A percentile compares a stretch with the other conserved stretches of the same genome.
Conservation (phyloP, 768 basidiomycete genomes). For the Psilocybe azurescens region DNA sequence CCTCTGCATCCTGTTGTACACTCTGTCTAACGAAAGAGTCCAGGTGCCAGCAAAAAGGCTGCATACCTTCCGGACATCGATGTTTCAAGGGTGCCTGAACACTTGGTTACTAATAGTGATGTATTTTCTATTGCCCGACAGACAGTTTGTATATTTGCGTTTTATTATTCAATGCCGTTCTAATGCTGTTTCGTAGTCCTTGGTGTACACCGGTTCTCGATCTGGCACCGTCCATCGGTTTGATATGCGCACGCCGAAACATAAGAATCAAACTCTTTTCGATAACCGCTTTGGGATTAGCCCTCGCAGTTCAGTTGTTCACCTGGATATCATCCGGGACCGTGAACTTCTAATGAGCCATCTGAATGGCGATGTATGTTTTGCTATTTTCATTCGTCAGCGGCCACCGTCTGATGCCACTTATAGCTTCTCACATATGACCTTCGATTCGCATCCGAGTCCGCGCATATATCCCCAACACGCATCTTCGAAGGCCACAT, state of each 20-base stretch:
- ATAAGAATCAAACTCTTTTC: constrained; percentile 45
- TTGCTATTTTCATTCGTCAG: background rate
- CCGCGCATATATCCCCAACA: constrained; percentile 43
- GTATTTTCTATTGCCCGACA: constrained; percentile 64
- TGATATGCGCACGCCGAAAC: constrained; percentile 53
- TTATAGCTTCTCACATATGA: constrained; percentile 65
- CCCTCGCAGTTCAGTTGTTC: constrained; percentile 53
- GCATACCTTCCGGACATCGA: constrained; percentile 59
- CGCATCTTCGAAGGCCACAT: constrained; percentile 58
- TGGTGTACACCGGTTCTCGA: constrained; percentile 63
- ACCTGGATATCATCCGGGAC: constrained; percentile 54
- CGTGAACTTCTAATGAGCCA: constrained; percentile 61
- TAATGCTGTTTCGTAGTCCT: constrained; percentile 36
- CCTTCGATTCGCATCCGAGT: constrained; percentile 51
- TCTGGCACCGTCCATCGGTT: constrained; percentile 63
- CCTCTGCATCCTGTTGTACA: background rate
- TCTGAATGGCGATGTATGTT: constrained; percentile 63
- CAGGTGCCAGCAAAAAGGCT: constrained; percentile 60
- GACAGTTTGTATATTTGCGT: constrained; percentile 41
- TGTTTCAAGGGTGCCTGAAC: constrained; percentile 33
- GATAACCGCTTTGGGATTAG: constrained; percentile 35
- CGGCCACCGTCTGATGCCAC: constrained; percentile 2
- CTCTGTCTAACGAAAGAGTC: background rate
- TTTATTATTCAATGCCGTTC: background rate
- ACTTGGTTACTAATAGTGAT: constrained; percentile 62